These are phyloP conservation scores for Amanita inopinata DNA, from an alignment of 768 basidiomycete genomes.

Conservation along the genomic window DNA sequence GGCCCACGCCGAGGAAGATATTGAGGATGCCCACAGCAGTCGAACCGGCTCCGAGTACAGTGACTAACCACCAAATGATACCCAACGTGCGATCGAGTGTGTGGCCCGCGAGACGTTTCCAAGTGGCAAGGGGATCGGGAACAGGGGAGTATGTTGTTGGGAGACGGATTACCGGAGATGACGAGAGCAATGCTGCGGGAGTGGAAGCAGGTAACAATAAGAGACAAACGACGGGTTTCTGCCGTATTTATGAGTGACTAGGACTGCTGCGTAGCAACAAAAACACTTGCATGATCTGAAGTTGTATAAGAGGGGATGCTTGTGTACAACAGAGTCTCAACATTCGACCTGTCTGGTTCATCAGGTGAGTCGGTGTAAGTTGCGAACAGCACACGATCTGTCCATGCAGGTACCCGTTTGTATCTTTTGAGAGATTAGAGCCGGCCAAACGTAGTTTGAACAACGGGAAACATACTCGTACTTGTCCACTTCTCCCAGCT, in stretches of 20 bases:
- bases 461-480: constrained; percentile 48
- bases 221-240: constrained; percentile 85
- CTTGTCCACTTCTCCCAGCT: constrained; percentile 70
- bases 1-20: constrained; percentile 54
- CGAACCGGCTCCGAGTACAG: constrained; percentile 71
- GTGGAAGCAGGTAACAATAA: constrained; percentile 47
- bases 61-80: constrained; percentile 67
- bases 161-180: constrained; percentile 37
- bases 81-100: constrained; percentile 68
- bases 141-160: constrained; percentile 39
- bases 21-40: constrained; percentile 62
- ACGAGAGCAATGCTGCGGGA: constrained; percentile 12
- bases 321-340: constrained; percentile 66
- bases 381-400: constrained; percentile 84
- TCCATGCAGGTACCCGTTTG: constrained; percentile 83
- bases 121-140: constrained; percentile 40
- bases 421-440: constrained; percentile 26
- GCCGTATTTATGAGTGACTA: constrained; percentile 4
- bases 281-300: constrained; percentile 73
- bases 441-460: constrained; percentile 1
- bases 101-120: constrained; percentile 61
- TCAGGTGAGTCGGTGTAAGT: constrained; percentile 59
- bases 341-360: constrained; percentile 37
- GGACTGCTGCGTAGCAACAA: not conserved
- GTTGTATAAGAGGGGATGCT: constrained; percentile 76